phyloP scores from a whole-genome alignment of 805 yeast species.

The Lipomyces orientalis region DNA sequence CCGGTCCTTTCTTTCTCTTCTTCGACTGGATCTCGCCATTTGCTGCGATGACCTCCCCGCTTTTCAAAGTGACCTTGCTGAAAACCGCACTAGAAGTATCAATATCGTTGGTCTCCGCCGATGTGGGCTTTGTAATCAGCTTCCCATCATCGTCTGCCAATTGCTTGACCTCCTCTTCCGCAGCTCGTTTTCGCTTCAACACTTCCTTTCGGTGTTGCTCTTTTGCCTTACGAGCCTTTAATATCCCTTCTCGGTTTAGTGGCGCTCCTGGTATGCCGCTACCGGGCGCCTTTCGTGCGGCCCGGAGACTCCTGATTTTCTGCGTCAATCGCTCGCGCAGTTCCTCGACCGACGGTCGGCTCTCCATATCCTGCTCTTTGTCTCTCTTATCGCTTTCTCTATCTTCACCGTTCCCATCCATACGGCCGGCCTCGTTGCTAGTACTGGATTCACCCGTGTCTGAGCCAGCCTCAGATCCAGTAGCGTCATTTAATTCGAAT shows the following conservation, averaged over 20 bases:
- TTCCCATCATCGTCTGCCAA: constrained; percentile 35
- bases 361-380: not conserved
- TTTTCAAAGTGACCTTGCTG: constrained; percentile 81
- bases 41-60: constrained; percentile 73
- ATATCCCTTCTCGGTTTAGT: constrained; percentile 78
- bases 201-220: constrained; percentile 52
- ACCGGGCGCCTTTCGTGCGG: constrained; percentile 91
- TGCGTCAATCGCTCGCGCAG: constrained; percentile 79
- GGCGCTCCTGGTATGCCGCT: constrained; percentile 80
- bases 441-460: not conserved
- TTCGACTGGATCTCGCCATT: constrained; percentile 59
- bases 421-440: not conserved
- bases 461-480: not conserved
- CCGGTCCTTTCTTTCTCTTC: constrained; percentile 79
- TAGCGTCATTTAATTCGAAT: not conserved
- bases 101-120: constrained; percentile 41
- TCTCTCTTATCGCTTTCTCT: constrained; percentile 17
- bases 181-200: constrained; percentile 51
- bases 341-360: constrained; percentile 57
- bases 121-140: constrained; percentile 26
- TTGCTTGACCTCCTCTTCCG: constrained; percentile 47
- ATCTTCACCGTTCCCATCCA: constrained; percentile 10
- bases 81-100: constrained; percentile 59
- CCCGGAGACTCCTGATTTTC: constrained; percentile 71
- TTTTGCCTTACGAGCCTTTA: constrained; percentile 61